Evolutionary conservation across 2,329 filamentous ascomycete species (phyloP).

Genomic region (Scleromitrula shiraiana): DNA sequence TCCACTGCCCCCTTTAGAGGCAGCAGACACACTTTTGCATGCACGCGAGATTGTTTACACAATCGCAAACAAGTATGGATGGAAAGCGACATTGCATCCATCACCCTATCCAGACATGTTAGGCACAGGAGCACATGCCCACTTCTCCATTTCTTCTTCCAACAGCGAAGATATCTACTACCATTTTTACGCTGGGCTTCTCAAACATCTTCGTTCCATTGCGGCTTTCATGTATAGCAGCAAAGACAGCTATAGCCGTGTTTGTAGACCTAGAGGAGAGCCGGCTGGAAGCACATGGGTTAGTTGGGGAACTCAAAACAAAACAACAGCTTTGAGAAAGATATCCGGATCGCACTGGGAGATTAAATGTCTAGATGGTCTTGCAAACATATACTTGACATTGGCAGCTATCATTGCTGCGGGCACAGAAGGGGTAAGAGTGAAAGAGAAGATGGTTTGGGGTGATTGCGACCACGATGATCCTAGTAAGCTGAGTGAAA

Average conservation of each 20-base stretch:
- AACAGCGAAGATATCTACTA: slow-evolving; percentile 22
- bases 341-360: slow-evolving; percentile 8
- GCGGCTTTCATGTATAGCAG: slow-evolving; percentile 4
- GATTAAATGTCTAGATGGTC: slow-evolving; percentile 11
- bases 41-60: slow-evolving; percentile 3
- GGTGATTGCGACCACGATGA: slow-evolving; percentile 46
- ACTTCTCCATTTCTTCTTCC: slow-evolving; percentile 5
- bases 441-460: slow-evolving; percentile 37
- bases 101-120: background rate
- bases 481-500: slow-evolving; percentile 41
- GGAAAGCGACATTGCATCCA: slow-evolving; percentile 31
- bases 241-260: background rate
- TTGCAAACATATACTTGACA: slow-evolving; percentile 6
- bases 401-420: slow-evolving; percentile 4
- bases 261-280: background rate
- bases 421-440: slow-evolving; percentile 10
- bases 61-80: background rate
- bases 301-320: slow-evolving; percentile 5
- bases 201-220: slow-evolving; percentile 7
- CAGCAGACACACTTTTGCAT: slow-evolving; percentile 5
- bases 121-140: slow-evolving; percentile 3
- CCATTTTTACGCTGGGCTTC: slow-evolving; percentile 9
- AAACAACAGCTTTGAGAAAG: background rate
- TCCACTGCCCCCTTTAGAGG: slow-evolving; percentile 4
- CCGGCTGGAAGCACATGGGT: slow-evolving; percentile 10